Evolutionary conservation across 768 basidiomycete species (phyloP).

Genomic region (Pleurotus djamor): DNA sequence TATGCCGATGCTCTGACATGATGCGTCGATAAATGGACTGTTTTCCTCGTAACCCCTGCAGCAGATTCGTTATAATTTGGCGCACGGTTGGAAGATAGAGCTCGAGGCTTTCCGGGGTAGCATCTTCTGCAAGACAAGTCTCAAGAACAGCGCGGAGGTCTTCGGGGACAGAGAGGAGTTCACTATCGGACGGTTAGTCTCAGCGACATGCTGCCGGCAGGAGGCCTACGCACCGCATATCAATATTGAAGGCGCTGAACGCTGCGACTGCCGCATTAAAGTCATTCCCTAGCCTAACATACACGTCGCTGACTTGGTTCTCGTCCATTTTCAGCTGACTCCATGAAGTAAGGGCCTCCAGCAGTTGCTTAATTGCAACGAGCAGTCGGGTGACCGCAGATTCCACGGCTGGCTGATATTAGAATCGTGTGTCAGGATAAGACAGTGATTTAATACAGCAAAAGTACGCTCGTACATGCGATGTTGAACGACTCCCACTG

Average conservation of each 20-base stretch:
- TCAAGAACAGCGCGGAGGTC: conserved; percentile 90
- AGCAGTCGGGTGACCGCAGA: conserved; percentile 90
- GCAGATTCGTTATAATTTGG: conserved; percentile 86
- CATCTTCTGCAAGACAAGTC: conserved; percentile 88
- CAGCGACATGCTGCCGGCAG: conserved; percentile 5
- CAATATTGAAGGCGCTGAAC: conserved; percentile 81
- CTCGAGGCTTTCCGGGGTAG: conserved; percentile 80
- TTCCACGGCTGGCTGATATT: conserved; percentile 72
- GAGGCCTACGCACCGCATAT: conserved; percentile 75
- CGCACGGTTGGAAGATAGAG: conserved; percentile 89
- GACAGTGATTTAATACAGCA: background rate
- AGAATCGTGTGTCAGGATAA: background rate
- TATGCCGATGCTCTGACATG: conserved; percentile 58
- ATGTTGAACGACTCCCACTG: conserved; percentile 4
- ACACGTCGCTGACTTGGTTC: conserved; percentile 89
- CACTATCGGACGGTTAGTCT: conserved; percentile 42
- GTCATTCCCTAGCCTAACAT: conserved; percentile 95
- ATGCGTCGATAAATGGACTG: conserved; percentile 85
- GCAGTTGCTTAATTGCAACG: conserved; percentile 92
- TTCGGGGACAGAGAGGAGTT: conserved; percentile 84
- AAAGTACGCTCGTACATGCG: conserved; percentile 3
- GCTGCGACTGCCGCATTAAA: conserved; percentile 93
- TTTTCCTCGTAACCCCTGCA: conserved; percentile 91
- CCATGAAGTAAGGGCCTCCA: conserved; percentile 89
- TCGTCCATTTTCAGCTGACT: conserved; percentile 72